These are phyloP conservation scores for Tetrahymena malaccensis DNA, from an alignment of 73 alveolate species.

Conservation along the genomic window DNA sequence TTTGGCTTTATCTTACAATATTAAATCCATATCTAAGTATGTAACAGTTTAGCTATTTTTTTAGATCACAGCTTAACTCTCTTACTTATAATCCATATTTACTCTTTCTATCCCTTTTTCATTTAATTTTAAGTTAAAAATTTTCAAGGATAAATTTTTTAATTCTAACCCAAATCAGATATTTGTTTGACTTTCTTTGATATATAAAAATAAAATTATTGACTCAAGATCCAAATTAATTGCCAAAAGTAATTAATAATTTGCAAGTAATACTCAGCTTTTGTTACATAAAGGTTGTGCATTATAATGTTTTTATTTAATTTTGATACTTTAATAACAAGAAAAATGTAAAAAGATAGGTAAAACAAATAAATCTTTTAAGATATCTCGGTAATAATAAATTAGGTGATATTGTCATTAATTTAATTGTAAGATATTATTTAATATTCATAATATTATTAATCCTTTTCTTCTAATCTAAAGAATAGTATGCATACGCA, in stretches of 20 bases:
- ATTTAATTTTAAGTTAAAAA: not conserved
- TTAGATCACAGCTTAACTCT: not conserved
- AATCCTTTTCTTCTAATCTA: not conserved
- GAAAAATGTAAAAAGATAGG: not conserved
- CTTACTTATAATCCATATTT: not conserved
- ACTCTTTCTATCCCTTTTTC: not conserved
- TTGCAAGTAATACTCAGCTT: not conserved
- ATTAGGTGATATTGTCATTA: too few species aligned
- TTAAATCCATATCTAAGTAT: not conserved
- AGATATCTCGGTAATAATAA: not conserved
- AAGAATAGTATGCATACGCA: not conserved
- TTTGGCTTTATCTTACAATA: not conserved
- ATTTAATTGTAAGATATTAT: not conserved
- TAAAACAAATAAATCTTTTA: not conserved
- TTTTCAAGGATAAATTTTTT: not conserved
- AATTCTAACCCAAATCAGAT: not conserved
- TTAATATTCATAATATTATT: too few species aligned
- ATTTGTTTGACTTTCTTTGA: not conserved
- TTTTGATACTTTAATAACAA: too few species aligned
- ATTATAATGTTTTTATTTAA: too few species aligned
- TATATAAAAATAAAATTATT: too few species aligned
- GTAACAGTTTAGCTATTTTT: not conserved
- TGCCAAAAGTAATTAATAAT: not conserved
- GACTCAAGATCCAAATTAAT: not conserved
- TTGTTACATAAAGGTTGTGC: not conserved